Conservation (phyloP, 2,329 filamentous ascomycete genomes). For the Fusarium sp. region DNA sequence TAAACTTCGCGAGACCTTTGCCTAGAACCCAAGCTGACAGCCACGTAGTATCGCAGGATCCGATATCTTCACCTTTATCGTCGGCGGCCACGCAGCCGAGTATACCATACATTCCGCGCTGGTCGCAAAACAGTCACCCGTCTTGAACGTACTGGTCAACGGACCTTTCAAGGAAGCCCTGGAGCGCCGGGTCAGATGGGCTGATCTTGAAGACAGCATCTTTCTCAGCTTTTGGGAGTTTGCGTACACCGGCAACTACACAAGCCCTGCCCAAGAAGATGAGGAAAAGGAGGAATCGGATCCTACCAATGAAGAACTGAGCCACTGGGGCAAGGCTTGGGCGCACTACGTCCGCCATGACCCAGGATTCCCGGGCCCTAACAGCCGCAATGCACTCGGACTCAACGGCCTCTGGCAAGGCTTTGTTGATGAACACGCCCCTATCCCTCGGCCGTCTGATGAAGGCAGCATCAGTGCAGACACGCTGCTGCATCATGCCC, state of each 20-base stretch:
- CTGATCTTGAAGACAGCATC: not conserved
- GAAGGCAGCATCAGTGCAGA: not conserved
- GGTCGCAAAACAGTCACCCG: not conserved
- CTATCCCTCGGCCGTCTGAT: not conserved
- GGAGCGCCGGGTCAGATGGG: not conserved
- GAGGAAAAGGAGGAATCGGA: not conserved
- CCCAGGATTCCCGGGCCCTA: accelerated
- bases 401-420: not conserved
- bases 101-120: not conserved
- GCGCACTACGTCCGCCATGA: not conserved
- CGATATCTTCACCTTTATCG: not conserved
- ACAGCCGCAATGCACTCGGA: not conserved
- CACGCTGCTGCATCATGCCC: not conserved
- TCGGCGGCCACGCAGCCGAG: not conserved
- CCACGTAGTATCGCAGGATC: not conserved
- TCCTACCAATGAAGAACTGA: not conserved
- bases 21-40: accelerated
- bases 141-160: not conserved
- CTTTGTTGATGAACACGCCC: not conserved
- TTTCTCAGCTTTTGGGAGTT: not conserved
- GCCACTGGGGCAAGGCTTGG: not conserved
- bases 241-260: not conserved
- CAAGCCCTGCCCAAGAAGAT: not conserved
- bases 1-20: accelerated
- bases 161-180: not conserved